Evolutionary conservation across 2,329 filamentous ascomycete genomes (phyloP), one percentile per base, ranked within the genome.

Genomic region (Hysterium pulicare): DNA sequence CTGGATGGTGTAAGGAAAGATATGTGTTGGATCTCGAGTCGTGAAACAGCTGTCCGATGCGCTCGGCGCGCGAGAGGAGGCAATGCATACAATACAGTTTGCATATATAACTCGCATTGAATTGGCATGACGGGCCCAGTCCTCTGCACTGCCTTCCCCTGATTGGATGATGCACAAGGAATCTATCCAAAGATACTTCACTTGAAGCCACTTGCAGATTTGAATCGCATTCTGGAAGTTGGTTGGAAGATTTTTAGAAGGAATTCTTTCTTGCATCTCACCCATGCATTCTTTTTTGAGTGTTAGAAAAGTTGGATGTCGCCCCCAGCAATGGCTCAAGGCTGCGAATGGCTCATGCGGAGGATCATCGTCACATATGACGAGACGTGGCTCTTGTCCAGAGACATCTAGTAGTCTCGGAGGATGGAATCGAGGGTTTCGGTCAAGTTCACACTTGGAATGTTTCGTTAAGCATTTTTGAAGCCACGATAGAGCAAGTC

Each of bases 141-240:
- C 24, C 13, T 28, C 24, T 28, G 24, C 24, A 8, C 8, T 28
- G n/a, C n/a, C n/a, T 28, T 28, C 24, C 8, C 13, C 13, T 13
- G 24, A 28, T 40, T 46, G 40, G n/a, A 46, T 28, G 22, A 44
- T 44, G 20, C 41, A 44, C 8, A 44, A 21, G n/a, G 35, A 28
- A 33, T 44, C 35, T 8, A 44, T 34, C 41, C 41, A 44, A 9
- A 44, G 17, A 15, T 39, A 40, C n/a, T 20, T 15, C 2, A 39
- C n/a, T 8, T 16, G 5, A 17, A 15, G 11, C 5, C n/a, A 15
- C 19, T 17, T 15, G 9, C 32, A 34, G 32, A 19, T 17, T 6
- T 16, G n/a, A 3, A 34, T 16, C 3, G 32, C 13, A 20, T 34
- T 10, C n/a, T 19, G 32, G 17, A 34, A 34, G 32, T 34, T 34